phyloP scores from a whole-genome alignment of 371 early-diverging fungal species.

The Umbelopsis sp. region DNA sequence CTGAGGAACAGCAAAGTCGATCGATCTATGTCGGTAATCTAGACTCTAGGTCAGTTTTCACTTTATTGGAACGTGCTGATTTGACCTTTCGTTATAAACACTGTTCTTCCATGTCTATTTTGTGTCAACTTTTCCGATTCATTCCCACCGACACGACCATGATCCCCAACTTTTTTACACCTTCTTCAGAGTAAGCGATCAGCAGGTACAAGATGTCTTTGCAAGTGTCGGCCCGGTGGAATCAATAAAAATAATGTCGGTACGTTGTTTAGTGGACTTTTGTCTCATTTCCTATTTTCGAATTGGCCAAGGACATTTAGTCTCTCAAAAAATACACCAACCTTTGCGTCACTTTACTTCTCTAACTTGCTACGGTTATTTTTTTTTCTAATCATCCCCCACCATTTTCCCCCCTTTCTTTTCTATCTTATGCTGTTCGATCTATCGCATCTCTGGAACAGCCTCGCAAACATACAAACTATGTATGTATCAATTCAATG shows the following conservation, averaged over 20 bases:
- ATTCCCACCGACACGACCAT: neutral
- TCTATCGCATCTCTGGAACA: neutral
- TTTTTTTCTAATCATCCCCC: neutral
- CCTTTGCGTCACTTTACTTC: too few species aligned
- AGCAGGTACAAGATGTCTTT: constrained; percentile 16
- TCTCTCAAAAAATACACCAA: neutral
- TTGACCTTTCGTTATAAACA: neutral
- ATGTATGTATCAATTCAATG: constrained; percentile 8
- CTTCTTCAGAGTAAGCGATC: constrained; percentile 15
- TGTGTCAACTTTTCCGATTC: neutral
- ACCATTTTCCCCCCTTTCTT: neutral
- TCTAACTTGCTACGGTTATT: too few species aligned
- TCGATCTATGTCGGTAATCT: constrained; percentile 87
- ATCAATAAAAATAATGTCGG: constrained; percentile 18
- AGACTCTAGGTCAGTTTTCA: constrained; percentile 65
- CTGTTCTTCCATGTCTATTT: neutral
- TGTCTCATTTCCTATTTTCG: neutral
- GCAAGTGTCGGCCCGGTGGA: constrained; percentile 13
- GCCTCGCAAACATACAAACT: constrained; percentile 19
- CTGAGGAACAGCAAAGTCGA: constrained; percentile 16
- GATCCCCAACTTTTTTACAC: neutral
- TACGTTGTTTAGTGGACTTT: neutral
- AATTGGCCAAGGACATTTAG: neutral
- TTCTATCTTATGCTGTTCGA: neutral
- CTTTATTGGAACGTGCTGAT: neutral